Evolutionary conservation across 768 basidiomycete species (phyloP).

Genomic region (Floccularia luteovirens): DNA sequence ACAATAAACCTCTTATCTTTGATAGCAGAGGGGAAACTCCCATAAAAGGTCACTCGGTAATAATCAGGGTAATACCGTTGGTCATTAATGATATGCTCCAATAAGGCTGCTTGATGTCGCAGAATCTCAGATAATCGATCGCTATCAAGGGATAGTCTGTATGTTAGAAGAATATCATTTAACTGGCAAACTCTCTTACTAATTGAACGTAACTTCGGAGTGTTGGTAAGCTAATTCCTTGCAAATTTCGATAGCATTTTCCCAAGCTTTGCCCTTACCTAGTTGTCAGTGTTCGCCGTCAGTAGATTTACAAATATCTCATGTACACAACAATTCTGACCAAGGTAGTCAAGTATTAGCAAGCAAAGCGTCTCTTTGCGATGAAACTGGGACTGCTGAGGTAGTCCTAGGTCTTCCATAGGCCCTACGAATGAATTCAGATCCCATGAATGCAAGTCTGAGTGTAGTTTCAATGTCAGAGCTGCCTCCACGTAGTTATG

Average conservation of each 20-base stretch:
- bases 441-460: constrained; percentile 91
- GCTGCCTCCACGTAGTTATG: constrained; percentile 94
- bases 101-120: constrained; percentile 77
- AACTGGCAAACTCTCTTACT: constrained; percentile 44
- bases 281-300: neutral
- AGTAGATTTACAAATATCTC: constrained; percentile 1
- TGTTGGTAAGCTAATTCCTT: constrained; percentile 89
- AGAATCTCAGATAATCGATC: constrained; percentile 80
- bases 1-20: constrained; percentile 90
- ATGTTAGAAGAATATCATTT: constrained; percentile 4
- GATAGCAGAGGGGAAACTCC: constrained; percentile 81
- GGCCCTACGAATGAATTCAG: constrained; percentile 73
- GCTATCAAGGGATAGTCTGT: constrained; percentile 30
- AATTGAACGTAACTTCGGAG: constrained; percentile 84
- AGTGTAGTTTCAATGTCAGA: constrained; percentile 86
- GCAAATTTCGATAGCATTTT: constrained; percentile 88
- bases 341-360: constrained; percentile 89
- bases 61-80: constrained; percentile 88
- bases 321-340: constrained; percentile 25
- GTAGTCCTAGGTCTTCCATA: constrained; percentile 85
- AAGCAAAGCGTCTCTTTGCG: constrained; percentile 91
- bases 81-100: constrained; percentile 80
- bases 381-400: constrained; percentile 90
- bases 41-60: constrained; percentile 90
- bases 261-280: constrained; percentile 98